Base-by-base conservation (phyloP, 2,329 filamentous ascomycete species). In the Paracamarosporium sp. region DNA sequence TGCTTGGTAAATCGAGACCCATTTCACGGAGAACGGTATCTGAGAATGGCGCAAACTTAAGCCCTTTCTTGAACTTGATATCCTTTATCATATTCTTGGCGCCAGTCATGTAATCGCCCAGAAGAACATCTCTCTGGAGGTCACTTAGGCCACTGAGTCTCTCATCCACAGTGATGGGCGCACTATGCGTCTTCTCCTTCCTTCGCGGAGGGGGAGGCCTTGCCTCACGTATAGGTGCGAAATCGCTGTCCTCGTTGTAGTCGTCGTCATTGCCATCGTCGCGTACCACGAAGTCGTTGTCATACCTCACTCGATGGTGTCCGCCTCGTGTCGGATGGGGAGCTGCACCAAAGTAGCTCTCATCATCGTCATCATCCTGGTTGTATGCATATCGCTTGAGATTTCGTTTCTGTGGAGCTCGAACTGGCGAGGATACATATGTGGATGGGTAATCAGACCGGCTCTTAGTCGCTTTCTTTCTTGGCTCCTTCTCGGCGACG, bases 1-100 rank as follows among this genome's bases (percentile, higher is more conserved):
- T 86, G 7, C 79, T 81, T 0, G 90, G 90, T 81, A 90, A 90
- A 31, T 81, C 76, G 48, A 92, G 86, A 12, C 86, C 88, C 89
- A 95, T 93, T 64, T 89, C 85, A 33, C 88, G 86, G 50, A 93
- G 83, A 13, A 91, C 82, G 22, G 81, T 82, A 59, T 92, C 88
- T 0, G 86, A 88, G 70, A 95, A 95, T 0, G 83, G 82, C 4
- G 84, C 82, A 22, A 81, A 79, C 8, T 85, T 83, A 30, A 90
- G 75, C 4, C 81, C 79, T 50, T 85, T 85, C 24, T 80, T 80
- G 60, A 86, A 85, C 65, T 89, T 84, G 24, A 93, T 80, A 1
- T 82, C 78, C 65, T 88, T 85, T 64, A 89, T 86, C 15, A 86
- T 54, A 20, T 76, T 75, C 66, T 85, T 87, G 0, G 89, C 91